Evolutionary conservation across 2,329 filamentous ascomycete genomes (phyloP).

Genomic region (Aureobasidium musti): DNA sequence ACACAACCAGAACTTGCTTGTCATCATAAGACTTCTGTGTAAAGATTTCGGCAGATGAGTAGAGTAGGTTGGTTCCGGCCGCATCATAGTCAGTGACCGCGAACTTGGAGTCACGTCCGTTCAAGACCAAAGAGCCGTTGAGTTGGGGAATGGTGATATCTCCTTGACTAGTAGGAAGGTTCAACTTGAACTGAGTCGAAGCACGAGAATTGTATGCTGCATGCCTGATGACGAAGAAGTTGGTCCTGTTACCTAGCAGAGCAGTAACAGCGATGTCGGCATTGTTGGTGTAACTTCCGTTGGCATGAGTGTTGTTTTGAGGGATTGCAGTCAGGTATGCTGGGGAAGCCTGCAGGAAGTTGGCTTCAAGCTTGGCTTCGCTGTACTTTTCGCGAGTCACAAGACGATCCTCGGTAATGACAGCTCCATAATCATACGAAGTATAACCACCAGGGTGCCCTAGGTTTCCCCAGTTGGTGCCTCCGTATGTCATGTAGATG

Average conservation of each 20-base stretch:
- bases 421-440: slow-evolving; percentile 65
- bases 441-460: slow-evolving; percentile 59
- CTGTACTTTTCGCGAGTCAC: slow-evolving; percentile 74
- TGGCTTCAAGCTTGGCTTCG: slow-evolving; percentile 73
- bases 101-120: slow-evolving; percentile 65
- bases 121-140: slow-evolving; percentile 58
- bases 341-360: slow-evolving; percentile 72
- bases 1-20: slow-evolving; percentile 55
- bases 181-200: slow-evolving; percentile 64
- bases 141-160: slow-evolving; percentile 61
- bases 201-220: slow-evolving; percentile 61
- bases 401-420: slow-evolving; percentile 68
- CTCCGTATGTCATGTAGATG: slow-evolving; percentile 73
- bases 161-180: slow-evolving; percentile 60
- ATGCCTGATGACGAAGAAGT: slow-evolving; percentile 67
- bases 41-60: slow-evolving; percentile 59
- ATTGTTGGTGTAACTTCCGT: slow-evolving; percentile 57
- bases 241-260: slow-evolving; percentile 56
- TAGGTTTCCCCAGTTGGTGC: slow-evolving; percentile 64
- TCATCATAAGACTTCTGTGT: slow-evolving; percentile 61
- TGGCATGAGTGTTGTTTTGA: slow-evolving; percentile 49
- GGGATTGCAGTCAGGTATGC: slow-evolving; percentile 65
- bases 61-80: slow-evolving; percentile 54
- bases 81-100: slow-evolving; percentile 62
- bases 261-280: slow-evolving; percentile 62